Evolutionary conservation across 1,284 basidiomycete genomes (phyloP).

Genomic region (Ustilago lituana): DNA sequence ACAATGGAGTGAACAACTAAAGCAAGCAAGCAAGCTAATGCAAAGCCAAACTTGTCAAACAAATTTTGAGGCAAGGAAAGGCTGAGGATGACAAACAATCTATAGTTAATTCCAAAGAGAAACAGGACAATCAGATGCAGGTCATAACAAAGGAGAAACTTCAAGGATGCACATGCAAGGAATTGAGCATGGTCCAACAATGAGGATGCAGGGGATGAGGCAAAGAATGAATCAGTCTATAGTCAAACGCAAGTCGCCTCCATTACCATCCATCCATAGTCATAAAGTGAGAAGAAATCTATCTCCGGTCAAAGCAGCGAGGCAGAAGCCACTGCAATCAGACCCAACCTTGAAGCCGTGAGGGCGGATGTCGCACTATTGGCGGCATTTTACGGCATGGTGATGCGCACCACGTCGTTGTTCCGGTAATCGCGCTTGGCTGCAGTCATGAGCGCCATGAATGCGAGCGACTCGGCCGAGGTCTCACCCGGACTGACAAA

Average conservation of each 20-base stretch:
- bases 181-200: too few species aligned
- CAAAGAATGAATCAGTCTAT: constrained; percentile 21
- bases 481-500: constrained; percentile 49
- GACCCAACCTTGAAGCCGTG: neutral
- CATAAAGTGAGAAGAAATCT: neutral
- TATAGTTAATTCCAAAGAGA: too few species aligned
- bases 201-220: neutral
- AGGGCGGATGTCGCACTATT: constrained; percentile 4
- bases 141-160: too few species aligned
- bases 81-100: too few species aligned
- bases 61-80: too few species aligned
- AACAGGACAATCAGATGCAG: too few species aligned
- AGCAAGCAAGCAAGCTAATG: too few species aligned
- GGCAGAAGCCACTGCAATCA: constrained; percentile 1
- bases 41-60: too few species aligned
- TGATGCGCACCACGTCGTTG: constrained; percentile 33
- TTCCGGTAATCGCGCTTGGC: constrained; percentile 59
- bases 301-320: constrained; percentile 1
- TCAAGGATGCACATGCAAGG: too few species aligned
- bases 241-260: constrained; percentile 20
- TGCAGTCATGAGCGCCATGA: constrained; percentile 57
- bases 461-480: constrained; percentile 57
- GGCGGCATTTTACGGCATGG: constrained; percentile 14
- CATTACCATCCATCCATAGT: neutral
- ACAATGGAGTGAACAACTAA: too few species aligned